Evolutionary conservation across 805 yeast genomes (phyloP).

Genomic region (Myxozyma vanderwaltii): DNA sequence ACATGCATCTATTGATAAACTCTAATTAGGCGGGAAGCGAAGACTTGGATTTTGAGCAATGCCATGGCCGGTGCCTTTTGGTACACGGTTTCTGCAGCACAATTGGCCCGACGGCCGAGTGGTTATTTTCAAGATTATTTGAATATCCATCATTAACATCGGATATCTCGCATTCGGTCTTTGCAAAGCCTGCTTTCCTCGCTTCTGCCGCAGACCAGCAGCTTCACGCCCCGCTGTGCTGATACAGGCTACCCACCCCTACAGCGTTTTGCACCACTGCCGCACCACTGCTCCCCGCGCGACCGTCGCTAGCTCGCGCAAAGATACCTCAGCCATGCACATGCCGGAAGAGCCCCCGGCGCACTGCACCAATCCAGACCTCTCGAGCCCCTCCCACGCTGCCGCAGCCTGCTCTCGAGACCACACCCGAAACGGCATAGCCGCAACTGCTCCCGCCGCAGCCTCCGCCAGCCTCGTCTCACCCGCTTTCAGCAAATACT

Average conservation of each 20-base stretch:
- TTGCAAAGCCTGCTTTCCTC: too few species aligned
- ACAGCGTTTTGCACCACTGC: conserved; percentile 14
- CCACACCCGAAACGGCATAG: conserved; percentile 54
- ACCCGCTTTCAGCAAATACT: conserved; percentile 51
- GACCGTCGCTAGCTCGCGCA: conserved; percentile 9
- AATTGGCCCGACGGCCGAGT: too few species aligned
- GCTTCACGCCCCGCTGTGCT: too few species aligned
- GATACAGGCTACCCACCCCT: neutral
- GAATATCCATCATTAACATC: too few species aligned
- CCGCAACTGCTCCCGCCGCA: conserved; percentile 49
- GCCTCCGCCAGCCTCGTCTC: conserved; percentile 37
- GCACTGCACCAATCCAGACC: conserved; percentile 51
- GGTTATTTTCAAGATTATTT: too few species aligned
- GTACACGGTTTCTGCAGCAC: too few species aligned
- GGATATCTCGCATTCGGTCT: too few species aligned
- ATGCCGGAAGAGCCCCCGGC: conserved; percentile 13
- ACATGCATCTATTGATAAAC: neutral
- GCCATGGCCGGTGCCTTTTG: neutral
- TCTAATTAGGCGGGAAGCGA: neutral
- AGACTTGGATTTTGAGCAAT: neutral
- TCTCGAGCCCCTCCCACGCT: conserved; percentile 73
- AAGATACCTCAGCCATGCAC: conserved; percentile 15
- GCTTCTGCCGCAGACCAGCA: too few species aligned
- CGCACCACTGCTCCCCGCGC: conserved; percentile 12
- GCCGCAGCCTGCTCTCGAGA: conserved; percentile 59